Conservation (phyloP, 2,329 filamentous ascomycete genomes). For the Stenocarpella maydis region DNA sequence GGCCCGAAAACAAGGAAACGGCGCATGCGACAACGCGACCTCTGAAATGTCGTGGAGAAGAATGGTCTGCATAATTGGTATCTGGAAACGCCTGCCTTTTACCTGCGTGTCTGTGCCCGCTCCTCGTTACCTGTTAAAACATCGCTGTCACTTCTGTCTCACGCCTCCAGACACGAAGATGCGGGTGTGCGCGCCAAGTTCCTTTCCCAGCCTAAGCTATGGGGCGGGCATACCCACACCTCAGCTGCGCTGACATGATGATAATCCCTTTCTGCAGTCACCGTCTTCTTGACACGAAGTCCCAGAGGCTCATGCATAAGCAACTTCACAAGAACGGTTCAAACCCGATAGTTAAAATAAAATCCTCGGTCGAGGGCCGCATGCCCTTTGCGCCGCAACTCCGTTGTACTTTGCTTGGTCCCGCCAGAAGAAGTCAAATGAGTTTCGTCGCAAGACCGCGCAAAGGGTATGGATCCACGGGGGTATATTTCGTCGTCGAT, state of each 20-base stretch:
- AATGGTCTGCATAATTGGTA: constrained; percentile 17
- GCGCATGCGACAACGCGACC: too few relatives aligned
- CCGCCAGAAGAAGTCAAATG: constrained; percentile 24
- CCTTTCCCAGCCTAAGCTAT: not conserved
- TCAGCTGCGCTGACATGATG: constrained; percentile 1
- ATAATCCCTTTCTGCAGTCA: not conserved
- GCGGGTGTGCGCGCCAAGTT: too few relatives aligned
- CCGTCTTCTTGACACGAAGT: not conserved
- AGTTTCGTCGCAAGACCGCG: constrained; percentile 2
- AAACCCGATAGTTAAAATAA: not conserved
- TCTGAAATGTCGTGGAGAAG: not conserved
- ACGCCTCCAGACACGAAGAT: not conserved
- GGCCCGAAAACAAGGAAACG: too few relatives aligned
- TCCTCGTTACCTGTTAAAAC: not conserved
- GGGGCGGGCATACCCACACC: not conserved
- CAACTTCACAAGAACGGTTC: not conserved
- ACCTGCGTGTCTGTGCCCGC: not conserved
- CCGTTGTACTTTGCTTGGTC: constrained; percentile 29
- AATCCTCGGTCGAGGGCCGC: not conserved
- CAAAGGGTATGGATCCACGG: not conserved
- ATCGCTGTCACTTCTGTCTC: not conserved
- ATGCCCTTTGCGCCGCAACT: constrained; percentile 21
- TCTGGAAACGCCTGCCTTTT: constrained; percentile 5
- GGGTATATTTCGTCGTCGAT: not conserved
- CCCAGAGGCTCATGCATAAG: constrained; percentile 20